Conservation (phyloP, 208 protist species). For the Wallacemonas sp. region DNA sequence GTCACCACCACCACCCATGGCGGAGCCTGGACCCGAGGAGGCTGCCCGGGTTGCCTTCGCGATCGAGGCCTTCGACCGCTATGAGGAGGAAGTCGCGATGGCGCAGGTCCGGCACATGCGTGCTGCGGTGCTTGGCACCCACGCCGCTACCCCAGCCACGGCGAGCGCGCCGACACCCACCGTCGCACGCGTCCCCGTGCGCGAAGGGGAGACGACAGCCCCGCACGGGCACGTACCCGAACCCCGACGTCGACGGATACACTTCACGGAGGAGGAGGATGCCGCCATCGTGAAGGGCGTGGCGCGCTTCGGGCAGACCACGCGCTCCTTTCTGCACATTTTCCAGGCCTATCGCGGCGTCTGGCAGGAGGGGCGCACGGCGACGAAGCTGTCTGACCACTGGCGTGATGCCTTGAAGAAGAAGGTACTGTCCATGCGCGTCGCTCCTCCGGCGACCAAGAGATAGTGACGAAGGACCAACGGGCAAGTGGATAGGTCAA, state of each 20-base stretch:
- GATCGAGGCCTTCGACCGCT: slow-evolving; percentile 31
- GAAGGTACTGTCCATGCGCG: slow-evolving; percentile 1
- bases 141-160: not conserved
- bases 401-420: slow-evolving; percentile 66
- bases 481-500: no score
- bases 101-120: slow-evolving; percentile 10
- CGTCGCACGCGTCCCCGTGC: not conserved
- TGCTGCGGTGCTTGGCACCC: not conserved
- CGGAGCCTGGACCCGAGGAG: slow-evolving; percentile 2
- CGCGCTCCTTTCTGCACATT: slow-evolving; percentile 63
- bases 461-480: no score
- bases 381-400: slow-evolving; percentile 76
- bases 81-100: slow-evolving; percentile 8
- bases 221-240: no score
- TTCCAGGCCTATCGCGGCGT: slow-evolving; percentile 50
- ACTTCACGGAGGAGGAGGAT: slow-evolving; percentile 72
- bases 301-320: slow-evolving; percentile 41
- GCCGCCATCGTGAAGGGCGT: slow-evolving; percentile 76
- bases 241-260: slow-evolving; percentile 22
- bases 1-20: not conserved
- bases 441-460: not conserved
- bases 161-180: not conserved
- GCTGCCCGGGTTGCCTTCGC: slow-evolving; percentile 19
- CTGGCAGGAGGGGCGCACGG: slow-evolving; percentile 58
- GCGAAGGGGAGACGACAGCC: not conserved